Evolutionary conservation across 163 green algal species (phyloP), one percentile per base, ranked within the genome.

Genomic region (Chlorella variabilis): DNA sequence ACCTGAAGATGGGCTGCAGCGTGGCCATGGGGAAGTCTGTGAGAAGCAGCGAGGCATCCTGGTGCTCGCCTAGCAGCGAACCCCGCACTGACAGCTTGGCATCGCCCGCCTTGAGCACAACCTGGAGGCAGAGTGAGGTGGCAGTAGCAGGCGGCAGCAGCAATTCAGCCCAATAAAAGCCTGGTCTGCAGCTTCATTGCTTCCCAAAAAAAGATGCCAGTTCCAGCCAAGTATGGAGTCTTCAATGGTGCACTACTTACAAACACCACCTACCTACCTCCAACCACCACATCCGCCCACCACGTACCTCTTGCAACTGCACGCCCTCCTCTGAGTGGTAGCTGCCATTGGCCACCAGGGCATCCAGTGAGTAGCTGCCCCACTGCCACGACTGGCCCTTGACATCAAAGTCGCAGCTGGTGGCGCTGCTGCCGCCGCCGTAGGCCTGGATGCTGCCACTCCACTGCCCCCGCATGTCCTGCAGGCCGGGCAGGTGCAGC

Each of bases 381-480:
- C 93, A 97, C 75, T 89, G 70, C 94, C 93, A 97, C 59, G 82
- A 78, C 18, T 84, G 38, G 21, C 94, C 94, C 23, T 80, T 58
- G 15, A 97, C 49, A 58, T 94, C 88, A 83, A 97, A 97, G 41
- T 98, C 94, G 36, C 92, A 73, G 56, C 83, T 90, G 29, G 84
- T 88, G 58, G 92, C 88, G 15, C 91, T 91, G 20, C 76, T 81
- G 4, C 87, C 80, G 15, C 88, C 90, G 67, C 94, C 94, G 76
- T 93, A 97, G 15, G 92, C 88, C 84, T 95, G 89, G 48, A 85
- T 91, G 71, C 62, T 85, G 3, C 94, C 94, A 41, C 75, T 91
- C 94, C 94, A 98, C 38, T 71, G 84, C 23, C 95, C 95, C 11
- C 83, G 83, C 38, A 97, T 81, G 45, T 97, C 94, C 82, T 97